phyloP scores from a whole-genome alignment of 1,284 basidiomycete genomes.

The Lignosus rhinocerotis region DNA sequence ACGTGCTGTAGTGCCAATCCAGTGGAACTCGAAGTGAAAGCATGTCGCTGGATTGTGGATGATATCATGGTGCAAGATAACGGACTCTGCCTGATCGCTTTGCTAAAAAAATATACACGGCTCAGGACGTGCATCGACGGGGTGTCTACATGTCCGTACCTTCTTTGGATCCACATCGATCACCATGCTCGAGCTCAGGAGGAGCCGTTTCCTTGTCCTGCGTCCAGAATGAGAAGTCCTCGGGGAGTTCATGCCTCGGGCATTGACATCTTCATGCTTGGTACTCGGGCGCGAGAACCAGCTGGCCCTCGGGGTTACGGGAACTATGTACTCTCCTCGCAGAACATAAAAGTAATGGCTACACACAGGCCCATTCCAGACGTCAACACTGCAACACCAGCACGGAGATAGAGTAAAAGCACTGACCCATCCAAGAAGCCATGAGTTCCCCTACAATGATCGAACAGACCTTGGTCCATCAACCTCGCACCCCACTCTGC shows the following conservation, averaged over 20 bases:
- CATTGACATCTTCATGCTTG: constrained; percentile 33
- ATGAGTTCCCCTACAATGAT: constrained; percentile 78
- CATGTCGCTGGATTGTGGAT: constrained; percentile 90
- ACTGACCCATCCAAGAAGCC: constrained; percentile 83
- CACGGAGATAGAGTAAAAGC: neutral
- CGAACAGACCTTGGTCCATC: constrained; percentile 78
- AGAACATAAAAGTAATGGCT: constrained; percentile 88
- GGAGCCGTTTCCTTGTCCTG: constrained; percentile 63
- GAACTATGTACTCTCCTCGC: constrained; percentile 72
- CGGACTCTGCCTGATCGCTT: constrained; percentile 86
- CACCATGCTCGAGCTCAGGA: constrained; percentile 85
- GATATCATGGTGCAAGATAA: constrained; percentile 88
- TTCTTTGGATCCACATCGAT: constrained; percentile 85
- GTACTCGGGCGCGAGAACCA: constrained; percentile 58
- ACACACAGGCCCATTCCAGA: neutral
- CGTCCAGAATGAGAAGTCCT: constrained; percentile 41
- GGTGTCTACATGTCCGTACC: constrained; percentile 37
- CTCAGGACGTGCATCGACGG: neutral
- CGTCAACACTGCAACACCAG: constrained; percentile 1
- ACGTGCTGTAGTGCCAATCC: constrained; percentile 96
- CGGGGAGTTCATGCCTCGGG: constrained; percentile 42
- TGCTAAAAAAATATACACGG: constrained; percentile 42
- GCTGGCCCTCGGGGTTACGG: constrained; percentile 59
- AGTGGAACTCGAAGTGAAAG: constrained; percentile 96
- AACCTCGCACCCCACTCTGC: constrained; percentile 78